A percentile compares a stretch with the other conserved stretches of the same genome.
Conservation (phyloP, 495 filamentous ascomycete genomes). For the Penicillium ochrochloron region DNA sequence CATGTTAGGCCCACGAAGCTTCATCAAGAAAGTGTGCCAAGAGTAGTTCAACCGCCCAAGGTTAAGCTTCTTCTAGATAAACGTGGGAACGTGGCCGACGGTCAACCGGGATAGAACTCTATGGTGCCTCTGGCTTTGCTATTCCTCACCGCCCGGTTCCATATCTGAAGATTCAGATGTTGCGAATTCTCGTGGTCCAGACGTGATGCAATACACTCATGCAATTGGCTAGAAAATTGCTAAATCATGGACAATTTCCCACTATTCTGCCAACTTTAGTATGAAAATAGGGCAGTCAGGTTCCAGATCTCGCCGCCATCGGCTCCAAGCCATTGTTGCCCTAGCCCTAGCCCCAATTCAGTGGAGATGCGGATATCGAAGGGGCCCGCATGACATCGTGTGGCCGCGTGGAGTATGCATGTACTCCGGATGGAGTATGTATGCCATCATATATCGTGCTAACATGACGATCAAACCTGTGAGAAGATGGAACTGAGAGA, state of each 20-base stretch:
- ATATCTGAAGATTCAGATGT: too few species aligned
- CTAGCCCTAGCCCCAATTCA: conserved; percentile 1
- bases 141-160: too few species aligned
- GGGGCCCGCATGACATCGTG: conserved; percentile 5
- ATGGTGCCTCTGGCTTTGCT: too few species aligned
- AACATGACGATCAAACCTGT: not conserved
- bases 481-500: not conserved
- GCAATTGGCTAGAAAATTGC: not conserved
- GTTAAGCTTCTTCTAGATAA: too few species aligned
- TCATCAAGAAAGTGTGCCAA: too few species aligned
- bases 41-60: too few species aligned
- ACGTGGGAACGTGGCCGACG: too few species aligned
- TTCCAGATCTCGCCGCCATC: not conserved
- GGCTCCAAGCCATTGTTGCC: not conserved
- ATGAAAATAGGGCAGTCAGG: too few species aligned
- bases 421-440: not conserved
- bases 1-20: too few species aligned
- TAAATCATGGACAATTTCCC: not conserved
- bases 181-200: not conserved
- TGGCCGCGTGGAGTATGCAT: conserved; percentile 2
- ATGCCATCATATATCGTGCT: not conserved
- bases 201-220: not conserved
- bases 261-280: too few species aligned
- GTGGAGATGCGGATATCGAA: not conserved
- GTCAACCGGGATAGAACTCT: too few species aligned